Conservation (phyloP, 2,329 filamentous ascomycete species). For the Monilinia laxa region DNA sequence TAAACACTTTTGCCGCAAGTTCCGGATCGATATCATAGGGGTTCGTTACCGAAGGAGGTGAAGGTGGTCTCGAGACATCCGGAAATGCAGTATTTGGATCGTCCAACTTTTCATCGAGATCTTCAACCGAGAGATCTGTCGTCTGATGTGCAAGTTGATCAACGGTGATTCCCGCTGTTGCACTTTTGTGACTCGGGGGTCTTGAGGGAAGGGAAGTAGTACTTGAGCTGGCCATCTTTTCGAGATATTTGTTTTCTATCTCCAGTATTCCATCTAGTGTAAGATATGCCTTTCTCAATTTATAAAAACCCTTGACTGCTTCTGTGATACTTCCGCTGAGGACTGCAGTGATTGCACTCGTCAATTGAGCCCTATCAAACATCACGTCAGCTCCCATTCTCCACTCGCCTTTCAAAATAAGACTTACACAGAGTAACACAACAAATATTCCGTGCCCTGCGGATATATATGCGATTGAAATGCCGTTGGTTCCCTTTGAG, state of each 20-base stretch:
- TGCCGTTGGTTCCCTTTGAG: slow-evolving; percentile 64
- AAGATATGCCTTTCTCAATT: slow-evolving; percentile 82
- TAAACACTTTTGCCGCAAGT: slow-evolving; percentile 61
- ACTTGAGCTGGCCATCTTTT: slow-evolving; percentile 34
- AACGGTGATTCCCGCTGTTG: background rate
- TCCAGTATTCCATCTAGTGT: slow-evolving; percentile 77
- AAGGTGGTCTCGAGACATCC: slow-evolving; percentile 12
- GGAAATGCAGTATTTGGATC: slow-evolving; percentile 8
- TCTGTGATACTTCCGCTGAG: slow-evolving; percentile 92
- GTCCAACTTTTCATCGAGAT: slow-evolving; percentile 3
- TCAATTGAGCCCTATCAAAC: slow-evolving; percentile 68
- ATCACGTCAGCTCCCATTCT: slow-evolving; percentile 17
- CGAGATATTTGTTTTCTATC: slow-evolving; percentile 62
- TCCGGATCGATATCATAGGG: slow-evolving; percentile 37
- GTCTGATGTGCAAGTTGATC: slow-evolving; percentile 16
- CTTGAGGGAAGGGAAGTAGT: slow-evolving; percentile 26
- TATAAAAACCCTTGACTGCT: slow-evolving; percentile 88
- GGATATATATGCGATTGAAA: slow-evolving; percentile 63
- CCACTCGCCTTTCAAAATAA: slow-evolving; percentile 1
- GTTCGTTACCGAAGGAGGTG: slow-evolving; percentile 25
- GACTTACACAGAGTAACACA: slow-evolving; percentile 65
- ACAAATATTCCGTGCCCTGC: slow-evolving; percentile 79
- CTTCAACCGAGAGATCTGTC: slow-evolving; percentile 2
- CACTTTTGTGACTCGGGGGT: background rate
- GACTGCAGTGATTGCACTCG: slow-evolving; percentile 84